These are phyloP conservation scores for Neckera pumila DNA, from an alignment of 225 moss, liverwort and hornwort genomes.

Conservation along the genomic window DNA sequence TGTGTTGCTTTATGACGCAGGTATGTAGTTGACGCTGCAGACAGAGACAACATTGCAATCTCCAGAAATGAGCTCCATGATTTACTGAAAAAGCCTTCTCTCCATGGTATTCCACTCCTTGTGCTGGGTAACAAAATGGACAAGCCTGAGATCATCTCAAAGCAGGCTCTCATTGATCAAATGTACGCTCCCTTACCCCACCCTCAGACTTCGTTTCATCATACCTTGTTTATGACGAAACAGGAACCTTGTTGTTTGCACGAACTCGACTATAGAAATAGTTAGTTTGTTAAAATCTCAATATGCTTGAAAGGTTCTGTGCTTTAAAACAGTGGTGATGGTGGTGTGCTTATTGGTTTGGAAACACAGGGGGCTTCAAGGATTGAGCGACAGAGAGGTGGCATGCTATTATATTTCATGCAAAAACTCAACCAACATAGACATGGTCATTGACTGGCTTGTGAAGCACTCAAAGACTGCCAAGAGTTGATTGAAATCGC, in stretches of 20 bases:
- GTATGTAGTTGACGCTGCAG: slow-evolving; percentile 93
- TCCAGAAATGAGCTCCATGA: slow-evolving; percentile 90
- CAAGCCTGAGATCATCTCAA: slow-evolving; percentile 81
- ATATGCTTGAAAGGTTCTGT: background rate
- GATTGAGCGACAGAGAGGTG: slow-evolving; percentile 77
- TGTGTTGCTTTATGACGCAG: slow-evolving; percentile 24
- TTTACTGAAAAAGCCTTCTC: slow-evolving; percentile 75
- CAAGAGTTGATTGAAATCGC: slow-evolving; percentile 58
- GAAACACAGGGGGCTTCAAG: slow-evolving; percentile 56
- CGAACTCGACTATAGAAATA: background rate
- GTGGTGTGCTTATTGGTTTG: background rate
- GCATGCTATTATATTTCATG: slow-evolving; percentile 91
- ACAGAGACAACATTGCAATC: slow-evolving; percentile 70
- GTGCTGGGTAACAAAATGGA: slow-evolving; percentile 96
- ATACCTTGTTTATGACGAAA: background rate
- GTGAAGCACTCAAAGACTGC: slow-evolving; percentile 97
- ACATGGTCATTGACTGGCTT: slow-evolving; percentile 89
- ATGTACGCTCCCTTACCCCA: slow-evolving; percentile 34
- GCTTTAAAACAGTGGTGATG: background rate
- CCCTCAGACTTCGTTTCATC: background rate
- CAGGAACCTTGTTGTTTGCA: background rate
- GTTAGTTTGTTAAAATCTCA: background rate
- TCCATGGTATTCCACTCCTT: slow-evolving; percentile 80
- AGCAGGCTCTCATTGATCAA: slow-evolving; percentile 61
- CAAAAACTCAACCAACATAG: slow-evolving; percentile 92